A percentile compares a stretch with the other conserved stretches of the same genome.
Evolutionary conservation across 2,329 filamentous ascomycete species (phyloP).

Genomic region (Fusarium napiforme): DNA sequence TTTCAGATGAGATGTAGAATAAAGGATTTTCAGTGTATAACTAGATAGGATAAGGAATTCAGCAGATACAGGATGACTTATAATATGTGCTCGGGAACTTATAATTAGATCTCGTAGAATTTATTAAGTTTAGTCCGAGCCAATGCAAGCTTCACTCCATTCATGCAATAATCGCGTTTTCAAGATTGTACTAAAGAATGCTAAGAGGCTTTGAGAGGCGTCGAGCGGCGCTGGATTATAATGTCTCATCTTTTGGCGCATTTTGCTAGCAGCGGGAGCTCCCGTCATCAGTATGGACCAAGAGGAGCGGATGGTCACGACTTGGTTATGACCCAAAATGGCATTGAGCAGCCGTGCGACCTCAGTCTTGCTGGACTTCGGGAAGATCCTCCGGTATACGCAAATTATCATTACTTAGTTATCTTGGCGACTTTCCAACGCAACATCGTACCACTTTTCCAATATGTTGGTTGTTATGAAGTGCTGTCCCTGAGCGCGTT

Average conservation of each 20-base stretch:
- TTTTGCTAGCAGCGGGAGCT: not conserved
- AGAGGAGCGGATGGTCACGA: too few species aligned
- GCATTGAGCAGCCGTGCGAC: not conserved
- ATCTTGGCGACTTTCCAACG: not conserved
- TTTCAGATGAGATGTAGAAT: not conserved
- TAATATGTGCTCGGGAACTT: fast-evolving
- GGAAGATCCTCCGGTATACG: not conserved
- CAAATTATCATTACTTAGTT: too few species aligned
- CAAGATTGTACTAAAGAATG: too few species aligned
- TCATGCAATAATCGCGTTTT: too few species aligned
- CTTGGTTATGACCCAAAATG: fast-evolving
- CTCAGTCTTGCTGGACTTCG: fast-evolving
- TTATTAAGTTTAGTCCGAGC: too few species aligned
- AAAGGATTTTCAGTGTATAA: not conserved
- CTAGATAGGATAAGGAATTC: fast-evolving
- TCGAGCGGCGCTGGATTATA: too few species aligned
- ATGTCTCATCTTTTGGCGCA: too few species aligned
- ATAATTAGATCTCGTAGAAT: not conserved
- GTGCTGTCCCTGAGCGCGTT: not conserved
- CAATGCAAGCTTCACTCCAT: too few species aligned
- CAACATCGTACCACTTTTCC: not conserved
- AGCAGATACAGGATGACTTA: not conserved
- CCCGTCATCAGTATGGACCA: not conserved
- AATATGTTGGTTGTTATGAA: not conserved
- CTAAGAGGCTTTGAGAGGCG: too few species aligned